These are phyloP conservation scores for Fusarium poae DNA, from an alignment of 2,329 filamentous ascomycete species.

Conservation along the genomic window DNA sequence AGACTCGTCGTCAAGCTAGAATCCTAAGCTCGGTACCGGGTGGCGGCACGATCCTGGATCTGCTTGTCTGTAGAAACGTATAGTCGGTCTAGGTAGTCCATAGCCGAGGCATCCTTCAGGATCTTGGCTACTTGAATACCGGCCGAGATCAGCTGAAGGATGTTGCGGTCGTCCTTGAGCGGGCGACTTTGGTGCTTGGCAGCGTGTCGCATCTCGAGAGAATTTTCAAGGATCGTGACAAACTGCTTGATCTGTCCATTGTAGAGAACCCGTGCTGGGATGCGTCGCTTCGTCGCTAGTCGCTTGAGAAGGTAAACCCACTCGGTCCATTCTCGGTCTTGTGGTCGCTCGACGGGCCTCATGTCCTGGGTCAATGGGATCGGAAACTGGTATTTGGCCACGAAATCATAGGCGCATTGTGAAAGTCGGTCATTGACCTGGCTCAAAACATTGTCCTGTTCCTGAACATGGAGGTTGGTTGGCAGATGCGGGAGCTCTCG, in stretches of 20 bases:
- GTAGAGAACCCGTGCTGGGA: slow-evolving; percentile 85
- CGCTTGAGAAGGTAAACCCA: slow-evolving; percentile 91
- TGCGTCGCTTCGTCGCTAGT: slow-evolving; percentile 86
- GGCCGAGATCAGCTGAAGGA: slow-evolving; percentile 87
- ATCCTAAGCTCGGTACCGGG: slow-evolving; percentile 52
- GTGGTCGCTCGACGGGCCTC: slow-evolving; percentile 78
- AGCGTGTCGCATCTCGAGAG: slow-evolving; percentile 87
- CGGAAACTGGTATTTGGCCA: slow-evolving; percentile 91
- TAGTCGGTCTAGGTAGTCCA: slow-evolving; percentile 84
- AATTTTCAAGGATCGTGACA: slow-evolving; percentile 89
- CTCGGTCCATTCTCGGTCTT: slow-evolving; percentile 89
- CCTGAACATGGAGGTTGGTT: slow-evolving; percentile 83
- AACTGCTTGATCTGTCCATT: slow-evolving; percentile 93
- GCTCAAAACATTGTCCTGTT: slow-evolving; percentile 84
- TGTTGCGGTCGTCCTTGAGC: slow-evolving; percentile 89
- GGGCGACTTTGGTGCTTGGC: slow-evolving; percentile 86
- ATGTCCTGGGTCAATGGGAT: slow-evolving; percentile 87
- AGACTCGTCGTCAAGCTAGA: slow-evolving; percentile 43
- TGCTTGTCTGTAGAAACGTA: slow-evolving; percentile 85
- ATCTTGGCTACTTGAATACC: slow-evolving; percentile 91
- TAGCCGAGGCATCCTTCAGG: slow-evolving; percentile 83
- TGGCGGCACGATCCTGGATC: slow-evolving; percentile 74
- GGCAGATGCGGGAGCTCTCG: slow-evolving; percentile 85
- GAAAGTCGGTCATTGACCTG: slow-evolving; percentile 88
- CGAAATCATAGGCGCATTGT: slow-evolving; percentile 89